A percentile compares a stretch with the other conserved stretches of the same genome.
phyloP scores from a whole-genome alignment of 2,329 filamentous ascomycete genomes.

The Phaeosphaeriaceae sp. region DNA sequence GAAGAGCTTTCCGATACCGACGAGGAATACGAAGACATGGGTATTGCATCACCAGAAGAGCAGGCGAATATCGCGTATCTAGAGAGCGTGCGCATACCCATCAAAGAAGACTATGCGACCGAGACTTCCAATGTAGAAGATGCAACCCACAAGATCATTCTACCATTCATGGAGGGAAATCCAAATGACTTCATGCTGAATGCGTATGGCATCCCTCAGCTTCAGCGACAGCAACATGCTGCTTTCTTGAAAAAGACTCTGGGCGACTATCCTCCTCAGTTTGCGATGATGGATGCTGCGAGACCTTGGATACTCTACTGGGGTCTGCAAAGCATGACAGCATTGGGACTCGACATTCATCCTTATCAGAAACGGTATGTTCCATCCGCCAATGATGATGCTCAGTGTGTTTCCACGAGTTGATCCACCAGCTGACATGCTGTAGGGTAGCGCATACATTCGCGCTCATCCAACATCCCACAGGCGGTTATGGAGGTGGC shows the following conservation, averaged over 20 bases:
- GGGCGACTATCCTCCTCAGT: constrained; percentile 70
- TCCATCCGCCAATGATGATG: background rate
- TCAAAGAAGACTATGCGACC: constrained; percentile 72
- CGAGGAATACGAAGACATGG: constrained; percentile 48
- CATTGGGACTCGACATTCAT: constrained; percentile 76
- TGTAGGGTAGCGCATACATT: constrained; percentile 73
- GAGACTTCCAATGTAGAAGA: constrained; percentile 73
- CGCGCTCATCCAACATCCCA: constrained; percentile 78
- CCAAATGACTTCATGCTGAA: constrained; percentile 66
- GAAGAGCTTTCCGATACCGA: constrained; percentile 47
- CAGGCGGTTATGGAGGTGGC: constrained; percentile 92
- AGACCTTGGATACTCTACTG: constrained; percentile 96
- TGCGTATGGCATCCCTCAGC: constrained; percentile 72
- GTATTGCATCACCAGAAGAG: constrained; percentile 33
- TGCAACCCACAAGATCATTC: constrained; percentile 70
- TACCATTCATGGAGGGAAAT: constrained; percentile 69
- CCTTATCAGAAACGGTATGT: constrained; percentile 69
- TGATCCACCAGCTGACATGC: constrained; percentile 16
- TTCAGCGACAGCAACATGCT: constrained; percentile 70
- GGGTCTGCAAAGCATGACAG: constrained; percentile 76
- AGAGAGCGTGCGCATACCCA: constrained; percentile 54
- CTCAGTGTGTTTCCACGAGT: background rate
- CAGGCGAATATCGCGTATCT: constrained; percentile 38
- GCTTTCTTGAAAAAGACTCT: constrained; percentile 66
- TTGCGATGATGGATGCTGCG: constrained; percentile 80